These are phyloP conservation scores for Cephaloascus fragrans DNA, from an alignment of 805 yeast species.

Conservation along the genomic window DNA sequence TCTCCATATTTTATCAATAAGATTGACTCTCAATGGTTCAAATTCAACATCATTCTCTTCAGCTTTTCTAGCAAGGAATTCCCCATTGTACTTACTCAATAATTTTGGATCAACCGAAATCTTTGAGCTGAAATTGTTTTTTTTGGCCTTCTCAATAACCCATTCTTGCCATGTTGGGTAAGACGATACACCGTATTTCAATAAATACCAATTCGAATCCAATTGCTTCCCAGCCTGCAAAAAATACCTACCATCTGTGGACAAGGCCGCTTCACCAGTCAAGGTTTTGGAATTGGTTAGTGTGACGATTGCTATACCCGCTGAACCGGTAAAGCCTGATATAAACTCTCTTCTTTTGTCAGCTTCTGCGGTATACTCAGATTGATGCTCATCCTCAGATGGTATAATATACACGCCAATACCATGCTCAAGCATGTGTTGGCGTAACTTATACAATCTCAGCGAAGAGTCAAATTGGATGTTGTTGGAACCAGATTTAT, in stretches of 20 bases:
- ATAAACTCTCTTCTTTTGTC: slow-evolving; percentile 81
- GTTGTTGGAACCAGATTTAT: slow-evolving; percentile 11
- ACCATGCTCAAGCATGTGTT: slow-evolving; percentile 50
- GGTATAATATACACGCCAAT: slow-evolving; percentile 71
- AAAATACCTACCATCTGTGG: slow-evolving; percentile 94
- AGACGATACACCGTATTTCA: slow-evolving; percentile 72
- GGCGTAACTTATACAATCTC: slow-evolving; percentile 52
- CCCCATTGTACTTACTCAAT: slow-evolving; percentile 40
- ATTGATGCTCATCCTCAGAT: slow-evolving; percentile 89
- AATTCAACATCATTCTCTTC: slow-evolving; percentile 17
- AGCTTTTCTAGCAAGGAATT: slow-evolving; percentile 24
- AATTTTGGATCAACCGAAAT: slow-evolving; percentile 82
- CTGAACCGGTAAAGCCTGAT: slow-evolving; percentile 86
- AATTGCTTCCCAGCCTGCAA: slow-evolving; percentile 82
- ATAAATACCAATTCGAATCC: slow-evolving; percentile 66
- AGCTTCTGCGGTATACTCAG: slow-evolving; percentile 75
- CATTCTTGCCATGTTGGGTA: slow-evolving; percentile 75
- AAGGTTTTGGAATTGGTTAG: slow-evolving; percentile 28
- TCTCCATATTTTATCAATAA: slow-evolving; percentile 28
- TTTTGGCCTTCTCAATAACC: slow-evolving; percentile 44
- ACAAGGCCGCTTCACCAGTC: slow-evolving; percentile 63
- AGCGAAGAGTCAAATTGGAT: slow-evolving; percentile 46
- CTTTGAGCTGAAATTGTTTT: slow-evolving; percentile 33
- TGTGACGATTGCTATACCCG: slow-evolving; percentile 86
- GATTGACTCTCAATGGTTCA: slow-evolving; percentile 22